Base-by-base conservation (phyloP, 805 yeast genomes). In the Crinitomyces ghanaensis region DNA sequence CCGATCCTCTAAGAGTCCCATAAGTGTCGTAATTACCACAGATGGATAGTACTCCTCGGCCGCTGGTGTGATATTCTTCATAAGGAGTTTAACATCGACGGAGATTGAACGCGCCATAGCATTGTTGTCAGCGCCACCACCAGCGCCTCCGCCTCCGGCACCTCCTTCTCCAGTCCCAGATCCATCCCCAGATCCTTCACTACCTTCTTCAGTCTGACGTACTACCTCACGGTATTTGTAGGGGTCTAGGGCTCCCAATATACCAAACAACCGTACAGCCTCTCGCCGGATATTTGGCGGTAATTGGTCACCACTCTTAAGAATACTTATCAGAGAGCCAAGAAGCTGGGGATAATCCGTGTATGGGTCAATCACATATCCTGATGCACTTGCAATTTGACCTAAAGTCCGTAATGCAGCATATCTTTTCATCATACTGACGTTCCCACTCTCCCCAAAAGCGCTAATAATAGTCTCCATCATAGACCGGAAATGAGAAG, bases 171-270 rank as follows among this genome's bases (percentile, higher is more conserved):
- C n/a, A n/a, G n/a, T n/a, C n/a, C n/a, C n/a, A n/a, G n/a, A n/a
- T n/a, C n/a, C n/a, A n/a, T n/a, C n/a, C n/a, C n/a, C n/a, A n/a
- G n/a, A n/a, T n/a, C n/a, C n/a, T n/a, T 29, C n/a, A n/a, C n/a
- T n/a, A n/a, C n/a, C n/a, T n/a, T n/a, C n/a, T 69, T 73, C 30
- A 1, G 78, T 69, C 1, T 65, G 66, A 37, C 82, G 76, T 51
- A 86, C 97, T 6, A 86, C 82, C 46, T 84, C 95, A 36, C 95
- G 73, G 45, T 85, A 93, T 50, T 83, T 86, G 52, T 88, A 91
- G 1, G 99, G 99, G 56, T 91, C 98, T 30, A 91, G 62, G 0
- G 98, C 98, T 42, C 99, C 99, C 26, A 91, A 61, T 21, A 86
- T 85, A 50, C 99, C 99, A 36, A 91, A 62, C 16, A 91, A 58